These are phyloP conservation scores for Aspergillus sp. DNA, from an alignment of 2,329 filamentous ascomycete species.

Conservation along the genomic window DNA sequence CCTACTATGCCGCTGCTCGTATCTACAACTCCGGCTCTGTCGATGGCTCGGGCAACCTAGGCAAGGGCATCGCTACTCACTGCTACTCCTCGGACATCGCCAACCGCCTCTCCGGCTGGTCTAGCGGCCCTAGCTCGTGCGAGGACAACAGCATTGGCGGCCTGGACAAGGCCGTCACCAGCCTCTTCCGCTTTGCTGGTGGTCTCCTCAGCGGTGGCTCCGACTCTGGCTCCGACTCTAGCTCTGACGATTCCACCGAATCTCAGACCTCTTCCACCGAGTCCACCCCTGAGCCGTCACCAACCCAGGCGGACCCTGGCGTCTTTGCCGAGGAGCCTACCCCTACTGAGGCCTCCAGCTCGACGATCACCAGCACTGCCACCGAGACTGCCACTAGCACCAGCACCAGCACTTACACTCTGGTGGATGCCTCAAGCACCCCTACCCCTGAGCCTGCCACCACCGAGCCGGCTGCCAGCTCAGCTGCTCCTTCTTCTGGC, in stretches of 20 bases:
- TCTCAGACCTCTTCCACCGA: background rate
- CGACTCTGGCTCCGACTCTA: background rate
- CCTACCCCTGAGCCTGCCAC: background rate
- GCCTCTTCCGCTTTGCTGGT: slow-evolving; percentile 6
- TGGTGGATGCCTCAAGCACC: background rate
- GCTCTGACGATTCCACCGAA: background rate
- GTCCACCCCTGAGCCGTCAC: background rate
- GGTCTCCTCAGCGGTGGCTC: background rate
- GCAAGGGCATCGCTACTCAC: slow-evolving; percentile 25
- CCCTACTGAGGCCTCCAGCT: too few relatives aligned
- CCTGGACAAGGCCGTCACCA: slow-evolving; percentile 15
- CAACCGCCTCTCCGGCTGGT: slow-evolving; percentile 31
- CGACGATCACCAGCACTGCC: background rate
- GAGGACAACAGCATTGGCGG: slow-evolving; percentile 14
- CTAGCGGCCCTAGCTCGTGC: slow-evolving; percentile 21
- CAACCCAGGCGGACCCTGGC: too few relatives aligned
- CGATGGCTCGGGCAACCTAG: slow-evolving; percentile 32
- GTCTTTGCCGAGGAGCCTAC: too few relatives aligned
- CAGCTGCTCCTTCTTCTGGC: slow-evolving; percentile 10
- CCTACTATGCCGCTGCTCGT: slow-evolving; percentile 38
- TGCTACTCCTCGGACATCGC: slow-evolving; percentile 31
- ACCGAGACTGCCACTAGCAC: background rate
- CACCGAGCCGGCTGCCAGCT: background rate
- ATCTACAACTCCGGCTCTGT: slow-evolving; percentile 45
- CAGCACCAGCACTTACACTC: background rate